Conservation (phyloP, 768 basidiomycete genomes). For the Crucibulum laeve region DNA sequence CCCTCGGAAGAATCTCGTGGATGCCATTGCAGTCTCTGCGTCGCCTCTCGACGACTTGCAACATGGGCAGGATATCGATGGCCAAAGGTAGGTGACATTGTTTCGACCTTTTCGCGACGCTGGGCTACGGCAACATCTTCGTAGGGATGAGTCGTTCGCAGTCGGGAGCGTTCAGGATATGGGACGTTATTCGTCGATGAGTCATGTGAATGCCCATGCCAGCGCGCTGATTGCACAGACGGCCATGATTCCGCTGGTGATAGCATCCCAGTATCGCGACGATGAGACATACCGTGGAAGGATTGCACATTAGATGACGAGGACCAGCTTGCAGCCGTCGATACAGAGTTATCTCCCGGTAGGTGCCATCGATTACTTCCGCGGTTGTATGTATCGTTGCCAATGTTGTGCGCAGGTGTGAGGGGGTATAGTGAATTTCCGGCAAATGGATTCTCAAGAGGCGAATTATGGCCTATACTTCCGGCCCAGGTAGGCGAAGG, state of each 20-base stretch:
- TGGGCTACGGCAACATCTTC: slow-evolving; percentile 19
- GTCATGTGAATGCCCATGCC: slow-evolving; percentile 32
- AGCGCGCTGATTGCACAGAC: slow-evolving; percentile 29
- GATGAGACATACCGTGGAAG: slow-evolving; percentile 20
- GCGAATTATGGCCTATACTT: slow-evolving; percentile 26
- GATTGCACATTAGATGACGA: slow-evolving; percentile 14
- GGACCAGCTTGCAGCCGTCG: slow-evolving; percentile 19
- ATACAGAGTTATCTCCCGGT: slow-evolving; percentile 20
- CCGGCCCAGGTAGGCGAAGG: slow-evolving; percentile 33
- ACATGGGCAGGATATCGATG: slow-evolving; percentile 22
- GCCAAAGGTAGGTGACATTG: slow-evolving; percentile 16
- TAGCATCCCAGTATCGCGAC: slow-evolving; percentile 23
- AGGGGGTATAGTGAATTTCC: slow-evolving; percentile 27
- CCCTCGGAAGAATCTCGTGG: slow-evolving; percentile 26
- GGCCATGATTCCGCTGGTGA: slow-evolving; percentile 32
- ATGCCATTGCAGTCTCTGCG: slow-evolving; percentile 35
- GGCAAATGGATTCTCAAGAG: slow-evolving; percentile 29
- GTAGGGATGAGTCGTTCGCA: slow-evolving; percentile 33
- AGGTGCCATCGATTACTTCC: slow-evolving; percentile 23
- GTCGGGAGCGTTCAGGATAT: slow-evolving; percentile 32
- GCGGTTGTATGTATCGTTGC: slow-evolving; percentile 20
- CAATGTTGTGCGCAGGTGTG: slow-evolving; percentile 15
- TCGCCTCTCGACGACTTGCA: slow-evolving; percentile 21
- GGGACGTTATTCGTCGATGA: slow-evolving; percentile 18
- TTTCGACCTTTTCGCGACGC: slow-evolving; percentile 25